Percentiles rank a stretch among this genome's conserved stretches.
These are phyloP conservation scores for Pluteus cervinus DNA, from an alignment of 768 basidiomycete genomes.

Conservation along the genomic window DNA sequence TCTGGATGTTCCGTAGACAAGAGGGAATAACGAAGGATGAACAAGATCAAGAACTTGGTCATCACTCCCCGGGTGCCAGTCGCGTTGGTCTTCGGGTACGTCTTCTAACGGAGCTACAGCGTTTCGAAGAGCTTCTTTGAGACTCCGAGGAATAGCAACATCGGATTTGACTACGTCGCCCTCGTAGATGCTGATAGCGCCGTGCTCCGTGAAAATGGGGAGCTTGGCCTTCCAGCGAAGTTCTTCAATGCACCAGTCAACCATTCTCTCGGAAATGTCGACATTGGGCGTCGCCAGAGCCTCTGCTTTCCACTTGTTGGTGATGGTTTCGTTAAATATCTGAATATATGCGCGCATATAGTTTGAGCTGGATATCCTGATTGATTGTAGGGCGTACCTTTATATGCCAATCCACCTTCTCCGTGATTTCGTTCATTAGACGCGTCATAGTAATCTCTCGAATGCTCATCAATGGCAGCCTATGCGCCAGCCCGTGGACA, in stretches of 20 bases:
- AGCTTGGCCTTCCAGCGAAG: constrained; percentile 14
- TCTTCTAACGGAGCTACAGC: constrained; percentile 26
- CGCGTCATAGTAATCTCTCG: constrained; percentile 18
- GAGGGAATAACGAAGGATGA: constrained; percentile 35
- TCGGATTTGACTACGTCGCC: constrained; percentile 23
- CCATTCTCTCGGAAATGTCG: constrained; percentile 12
- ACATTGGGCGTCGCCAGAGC: neutral
- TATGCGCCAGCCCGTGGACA: too few species aligned
- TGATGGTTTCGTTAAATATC: constrained; percentile 12
- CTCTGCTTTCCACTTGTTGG: constrained; percentile 14
- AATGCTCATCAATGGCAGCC: constrained; percentile 11
- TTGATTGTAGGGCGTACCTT: constrained; percentile 12
- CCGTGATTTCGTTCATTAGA: constrained; percentile 20
- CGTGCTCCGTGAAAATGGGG: constrained; percentile 5
- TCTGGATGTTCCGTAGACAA: constrained; percentile 24
- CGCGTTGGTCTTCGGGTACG: constrained; percentile 24
- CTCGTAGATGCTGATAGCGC: constrained; percentile 11
- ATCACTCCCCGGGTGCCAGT: constrained; percentile 40
- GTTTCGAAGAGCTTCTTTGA: constrained; percentile 13
- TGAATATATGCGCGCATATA: too few species aligned
- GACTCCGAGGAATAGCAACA: constrained; percentile 15
- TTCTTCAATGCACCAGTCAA: constrained; percentile 17
- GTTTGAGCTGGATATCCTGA: too few species aligned
- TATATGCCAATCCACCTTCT: constrained; percentile 17
- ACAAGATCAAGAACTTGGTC: constrained; percentile 38